phyloP scores from a whole-genome alignment of 495 filamentous ascomycete species.

The Daldinia loculata region DNA sequence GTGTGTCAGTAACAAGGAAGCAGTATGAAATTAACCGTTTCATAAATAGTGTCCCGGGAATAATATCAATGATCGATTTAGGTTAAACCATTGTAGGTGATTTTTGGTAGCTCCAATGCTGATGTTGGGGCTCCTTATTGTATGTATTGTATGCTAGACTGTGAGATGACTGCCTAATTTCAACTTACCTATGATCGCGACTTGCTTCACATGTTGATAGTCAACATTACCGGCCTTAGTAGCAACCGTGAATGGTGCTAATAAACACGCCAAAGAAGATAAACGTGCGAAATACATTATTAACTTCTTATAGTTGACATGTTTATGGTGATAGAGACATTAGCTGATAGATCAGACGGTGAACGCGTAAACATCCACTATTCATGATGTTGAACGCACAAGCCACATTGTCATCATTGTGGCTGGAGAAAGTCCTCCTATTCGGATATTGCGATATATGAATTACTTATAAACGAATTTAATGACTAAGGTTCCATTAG shows the following conservation, averaged over 20 bases:
- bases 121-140: background rate
- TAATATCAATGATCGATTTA: background rate
- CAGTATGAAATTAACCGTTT: background rate
- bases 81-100: background rate
- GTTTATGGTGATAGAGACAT: conserved; percentile 12
- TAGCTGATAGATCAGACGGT: conserved; percentile 5
- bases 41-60: background rate
- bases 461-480: background rate
- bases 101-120: background rate
- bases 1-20: conserved; percentile 18
- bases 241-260: background rate
- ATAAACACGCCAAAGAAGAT: conserved; percentile 5
- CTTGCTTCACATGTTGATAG: conserved; percentile 44
- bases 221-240: background rate
- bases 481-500: too few species aligned
- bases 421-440: background rate
- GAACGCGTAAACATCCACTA: background rate
- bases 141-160: background rate
- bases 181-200: conserved; percentile 57
- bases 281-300: conserved; percentile 22
- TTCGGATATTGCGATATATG: background rate
- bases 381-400: background rate
- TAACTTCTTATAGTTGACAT: conserved; percentile 19
- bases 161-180: background rate
- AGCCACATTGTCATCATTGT: conserved; percentile 7